Evolutionary conservation across 164 flowering plant species (phyloP), one percentile per base, ranked within the genome.

Genomic region (Euptelea pleiosperma): DNA sequence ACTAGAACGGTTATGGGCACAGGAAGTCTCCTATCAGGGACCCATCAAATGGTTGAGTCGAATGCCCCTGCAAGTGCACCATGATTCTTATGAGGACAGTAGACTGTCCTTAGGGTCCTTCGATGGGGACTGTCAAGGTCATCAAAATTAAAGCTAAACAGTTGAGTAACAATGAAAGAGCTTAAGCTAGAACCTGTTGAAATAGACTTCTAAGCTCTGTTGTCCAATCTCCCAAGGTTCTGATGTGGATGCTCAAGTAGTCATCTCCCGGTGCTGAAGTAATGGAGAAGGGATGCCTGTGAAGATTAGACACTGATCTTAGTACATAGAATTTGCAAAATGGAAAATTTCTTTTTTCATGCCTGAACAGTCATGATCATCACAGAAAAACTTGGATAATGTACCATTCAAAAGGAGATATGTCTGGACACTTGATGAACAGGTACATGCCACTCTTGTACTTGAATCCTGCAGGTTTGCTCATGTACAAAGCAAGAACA

Each of bases 371-470:
- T 24, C 10, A 34, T 36, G 15, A 37, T 52, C n/a, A 14, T 10
- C 8, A 34, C 24, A 1, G 2, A 15, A 19, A 45, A 3, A 5
- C 2, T 15, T 19, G 45, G 31, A 16, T 2, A n/a, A 9, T 22
- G 21, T 81, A 88, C 99, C 99, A 94, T 73, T 94, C 99, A 42
- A 86, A 90, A 6, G 46, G 67, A 3, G 99, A 88, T 37, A 88
- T 53, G 69, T 85, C 82, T 9, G 91, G 91, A 61, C 96, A 90
- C 63, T 94, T 90, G 66, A 91, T 76, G 24, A 94, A 94, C 1
- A 94, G 64, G 77, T 94, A 94, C 99, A 88, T 88, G 58, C 97
- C 97, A 70, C 99, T 94, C 70, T 69, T 72, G 75, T 94, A 94
- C 68, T 72, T 88, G 75, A 93, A 90, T 63, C 87, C 94, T 29